Conservation (phyloP, 208 protist genomes). For the Trypanosoma conorhini region DNA sequence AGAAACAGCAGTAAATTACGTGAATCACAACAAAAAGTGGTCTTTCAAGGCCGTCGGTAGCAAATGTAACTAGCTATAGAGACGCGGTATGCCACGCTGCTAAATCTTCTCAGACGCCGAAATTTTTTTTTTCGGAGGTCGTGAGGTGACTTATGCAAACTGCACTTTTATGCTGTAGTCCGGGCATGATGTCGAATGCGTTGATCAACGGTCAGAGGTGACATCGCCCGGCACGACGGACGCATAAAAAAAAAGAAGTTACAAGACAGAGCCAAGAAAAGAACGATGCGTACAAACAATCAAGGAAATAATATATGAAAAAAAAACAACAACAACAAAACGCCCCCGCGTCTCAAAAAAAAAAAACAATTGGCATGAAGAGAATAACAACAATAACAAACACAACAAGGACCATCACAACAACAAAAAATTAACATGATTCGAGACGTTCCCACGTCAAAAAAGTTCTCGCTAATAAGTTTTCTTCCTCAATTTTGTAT, state of each 20-base stretch:
- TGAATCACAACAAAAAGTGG: neutral
- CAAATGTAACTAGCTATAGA: neutral
- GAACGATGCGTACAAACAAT: neutral
- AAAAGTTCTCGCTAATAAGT: constrained; percentile 39
- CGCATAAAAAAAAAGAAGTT: neutral
- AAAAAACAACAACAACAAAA: constrained; percentile 20
- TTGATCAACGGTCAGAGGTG: neutral
- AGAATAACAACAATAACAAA: constrained; percentile 4
- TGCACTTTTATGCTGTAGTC: neutral
- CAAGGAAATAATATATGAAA: neutral
- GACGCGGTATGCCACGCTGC: neutral
- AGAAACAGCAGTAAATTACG: neutral
- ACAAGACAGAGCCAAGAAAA: neutral
- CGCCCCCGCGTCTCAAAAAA: neutral
- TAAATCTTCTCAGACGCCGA: neutral
- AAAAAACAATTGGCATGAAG: constrained; percentile 13
- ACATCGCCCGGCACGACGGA: too few species aligned
- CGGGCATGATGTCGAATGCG: neutral
- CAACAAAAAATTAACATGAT: constrained; percentile 16
- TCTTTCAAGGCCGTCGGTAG: neutral
- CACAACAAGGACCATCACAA: constrained; percentile 16
- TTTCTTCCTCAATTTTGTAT: constrained; percentile 26
- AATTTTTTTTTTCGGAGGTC: neutral
- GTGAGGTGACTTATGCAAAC: neutral
- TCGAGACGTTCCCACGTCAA: constrained; percentile 38